phyloP scores from a whole-genome alignment of 1,139 yeast species.

The Suhomyces coccinellae region DNA sequence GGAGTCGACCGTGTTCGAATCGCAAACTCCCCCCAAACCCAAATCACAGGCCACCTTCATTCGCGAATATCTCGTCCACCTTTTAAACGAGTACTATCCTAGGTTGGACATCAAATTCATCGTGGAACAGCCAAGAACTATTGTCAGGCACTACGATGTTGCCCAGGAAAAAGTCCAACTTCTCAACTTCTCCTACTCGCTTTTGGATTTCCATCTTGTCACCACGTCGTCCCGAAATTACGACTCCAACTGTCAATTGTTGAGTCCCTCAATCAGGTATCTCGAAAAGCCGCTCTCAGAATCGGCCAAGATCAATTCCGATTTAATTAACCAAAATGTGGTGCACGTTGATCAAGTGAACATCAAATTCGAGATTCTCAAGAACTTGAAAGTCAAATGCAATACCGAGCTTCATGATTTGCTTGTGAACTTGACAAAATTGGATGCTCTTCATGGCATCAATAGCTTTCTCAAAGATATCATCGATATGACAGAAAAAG shows the following conservation, averaged over 20 bases:
- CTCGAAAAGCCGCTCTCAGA: constrained; percentile 24
- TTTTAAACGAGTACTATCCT: constrained; percentile 48
- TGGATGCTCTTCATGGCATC: constrained; percentile 36
- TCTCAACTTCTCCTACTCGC: constrained; percentile 39
- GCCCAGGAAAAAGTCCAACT: constrained; percentile 26
- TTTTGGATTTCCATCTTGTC: constrained; percentile 37
- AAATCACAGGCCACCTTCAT: constrained; percentile 17
- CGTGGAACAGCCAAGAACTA: constrained; percentile 45
- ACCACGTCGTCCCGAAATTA: constrained; percentile 40
- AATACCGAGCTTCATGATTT: constrained; percentile 25
- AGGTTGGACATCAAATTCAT: constrained; percentile 40
- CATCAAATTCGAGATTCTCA: constrained; percentile 28
- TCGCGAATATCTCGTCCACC: constrained; percentile 9
- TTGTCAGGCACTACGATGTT: constrained; percentile 32
- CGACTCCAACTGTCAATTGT: constrained; percentile 36
- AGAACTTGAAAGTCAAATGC: constrained; percentile 31
- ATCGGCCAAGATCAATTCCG: constrained; percentile 1
- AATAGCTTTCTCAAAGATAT: constrained; percentile 30
- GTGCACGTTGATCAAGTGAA: constrained; percentile 24
- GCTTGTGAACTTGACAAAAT: constrained; percentile 29
- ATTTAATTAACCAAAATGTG: constrained; percentile 16
- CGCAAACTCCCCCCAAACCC: neutral
- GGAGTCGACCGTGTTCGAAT: constrained; percentile 4
- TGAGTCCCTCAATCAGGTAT: constrained; percentile 36
- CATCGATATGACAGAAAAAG: constrained; percentile 27